A percentile compares a stretch with the other conserved stretches of the same genome.
Conservation (phyloP, 768 basidiomycete species). For the Cubamyces sp. region DNA sequence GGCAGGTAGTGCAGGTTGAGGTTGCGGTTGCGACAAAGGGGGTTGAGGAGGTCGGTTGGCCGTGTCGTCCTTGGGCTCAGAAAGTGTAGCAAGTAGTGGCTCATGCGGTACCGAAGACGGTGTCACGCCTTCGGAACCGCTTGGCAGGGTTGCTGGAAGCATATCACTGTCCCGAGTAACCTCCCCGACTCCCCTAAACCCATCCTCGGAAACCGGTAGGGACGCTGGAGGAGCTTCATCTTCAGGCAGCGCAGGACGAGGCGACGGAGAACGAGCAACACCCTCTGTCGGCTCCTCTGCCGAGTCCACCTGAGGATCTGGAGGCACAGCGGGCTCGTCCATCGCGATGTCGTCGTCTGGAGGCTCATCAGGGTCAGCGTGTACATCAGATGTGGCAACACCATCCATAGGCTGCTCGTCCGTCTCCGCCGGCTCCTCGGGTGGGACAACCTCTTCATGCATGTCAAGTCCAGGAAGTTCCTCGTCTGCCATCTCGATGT, state of each 20-base stretch:
- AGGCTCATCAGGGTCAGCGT: neutral
- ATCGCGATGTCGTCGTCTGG: neutral
- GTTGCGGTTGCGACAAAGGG: neutral
- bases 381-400: neutral
- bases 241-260: too few species aligned
- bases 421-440: neutral
- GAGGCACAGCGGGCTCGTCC: neutral
- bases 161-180: too few species aligned
- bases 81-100: neutral
- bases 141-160: too few species aligned
- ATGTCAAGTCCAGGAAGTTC: neutral
- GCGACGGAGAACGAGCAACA: too few species aligned
- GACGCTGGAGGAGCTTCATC: too few species aligned
- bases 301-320: too few species aligned
- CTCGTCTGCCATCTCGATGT: conserved; percentile 7
- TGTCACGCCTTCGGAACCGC: too few species aligned
- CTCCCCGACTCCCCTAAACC: too few species aligned
- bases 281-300: too few species aligned
- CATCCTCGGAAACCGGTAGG: too few species aligned
- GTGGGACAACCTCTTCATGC: neutral
- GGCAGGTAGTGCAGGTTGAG: neutral
- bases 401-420: neutral
- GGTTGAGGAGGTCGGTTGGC: neutral
- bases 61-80: neutral
- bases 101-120: neutral